Evolutionary conservation across 805 yeast species (phyloP), one percentile per base, ranked within the genome.

Genomic region (Candida chauliodis): DNA sequence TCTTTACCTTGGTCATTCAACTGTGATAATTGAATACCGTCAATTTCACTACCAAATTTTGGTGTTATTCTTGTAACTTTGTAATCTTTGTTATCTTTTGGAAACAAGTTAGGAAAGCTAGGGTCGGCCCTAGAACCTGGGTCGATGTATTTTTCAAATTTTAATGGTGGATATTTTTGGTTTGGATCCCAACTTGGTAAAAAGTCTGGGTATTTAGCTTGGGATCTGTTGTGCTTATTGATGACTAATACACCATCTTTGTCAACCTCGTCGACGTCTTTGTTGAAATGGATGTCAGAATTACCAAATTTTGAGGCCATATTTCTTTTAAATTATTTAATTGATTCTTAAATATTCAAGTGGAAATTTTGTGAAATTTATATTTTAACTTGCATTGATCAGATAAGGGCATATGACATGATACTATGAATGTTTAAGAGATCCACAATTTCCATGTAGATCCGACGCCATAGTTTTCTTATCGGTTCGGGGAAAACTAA

Each of bases 71-170:
- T 57, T 45, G 72, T 73, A 33, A 54, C 53, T 18, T 55, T 42
- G 17, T 48, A 49, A 25, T 47, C 44, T 8, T 23, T 56, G n/a
- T n/a, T n/a, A 4, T 20, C 33, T 36, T 56, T 38, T n/a, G 76
- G 75, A 47, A 79, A 72, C 40, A 82, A 65, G 48, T 69, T 73
- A 17, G 70, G 66, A 37, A 77, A 69, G 2, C 57, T 44, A n/a
- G 78, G 74, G 52, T 81, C 83, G n/a, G 83, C 89, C 39, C 73
- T 64, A 20, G 65, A 56, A n/a, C 82, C 89, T n/a, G 81, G 78
- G 50, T 83, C 90, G 22, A 57, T 57, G 51, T 66, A 73, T 51
- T 75, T 76, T 61, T 77, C 79, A 40, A 75, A 75, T 47, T 71
- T 69, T 47, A 74, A 65, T 11, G 80, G 74, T 11, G 66, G 70